phyloP scores from a whole-genome alignment of 345 rosid species.

The Dipteronia dyeriana region DNA sequence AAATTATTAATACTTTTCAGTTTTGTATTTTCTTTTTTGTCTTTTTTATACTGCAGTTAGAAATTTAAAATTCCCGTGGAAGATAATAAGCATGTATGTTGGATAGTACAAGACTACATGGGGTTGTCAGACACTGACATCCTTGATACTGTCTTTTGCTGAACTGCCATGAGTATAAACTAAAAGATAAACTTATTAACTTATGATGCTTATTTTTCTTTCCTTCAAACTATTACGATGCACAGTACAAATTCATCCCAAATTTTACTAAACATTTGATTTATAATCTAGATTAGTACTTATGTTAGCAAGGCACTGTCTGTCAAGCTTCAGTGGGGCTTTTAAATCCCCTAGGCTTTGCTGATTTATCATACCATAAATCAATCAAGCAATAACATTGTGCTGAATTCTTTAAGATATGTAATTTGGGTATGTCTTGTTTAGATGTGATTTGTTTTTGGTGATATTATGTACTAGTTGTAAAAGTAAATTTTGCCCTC shows the following conservation, averaged over 20 bases:
- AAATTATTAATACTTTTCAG: background rate
- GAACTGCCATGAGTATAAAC: background rate
- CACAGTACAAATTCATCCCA: background rate
- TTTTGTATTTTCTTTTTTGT: background rate
- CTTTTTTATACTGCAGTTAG: background rate
- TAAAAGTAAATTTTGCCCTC: conserved; percentile 2
- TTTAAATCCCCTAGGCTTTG: background rate
- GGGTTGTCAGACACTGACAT: background rate
- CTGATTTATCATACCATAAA: background rate
- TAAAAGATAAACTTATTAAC: background rate
- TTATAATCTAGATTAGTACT: background rate
- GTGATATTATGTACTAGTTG: background rate
- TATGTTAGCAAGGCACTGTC: background rate
- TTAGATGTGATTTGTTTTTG: background rate
- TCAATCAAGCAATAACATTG: conserved; percentile 2
- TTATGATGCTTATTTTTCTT: background rate
- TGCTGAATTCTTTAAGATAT: background rate
- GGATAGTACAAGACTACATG: background rate
- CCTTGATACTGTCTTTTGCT: background rate
- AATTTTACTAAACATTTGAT: no score
- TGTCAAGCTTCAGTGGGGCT: background rate
- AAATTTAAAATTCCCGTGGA: background rate
- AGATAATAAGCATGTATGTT: background rate
- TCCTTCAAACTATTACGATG: background rate
- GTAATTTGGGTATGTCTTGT: background rate